phyloP scores from a whole-genome alignment of 2,329 filamentous ascomycete species.

The Intubia oerlemansii region DNA sequence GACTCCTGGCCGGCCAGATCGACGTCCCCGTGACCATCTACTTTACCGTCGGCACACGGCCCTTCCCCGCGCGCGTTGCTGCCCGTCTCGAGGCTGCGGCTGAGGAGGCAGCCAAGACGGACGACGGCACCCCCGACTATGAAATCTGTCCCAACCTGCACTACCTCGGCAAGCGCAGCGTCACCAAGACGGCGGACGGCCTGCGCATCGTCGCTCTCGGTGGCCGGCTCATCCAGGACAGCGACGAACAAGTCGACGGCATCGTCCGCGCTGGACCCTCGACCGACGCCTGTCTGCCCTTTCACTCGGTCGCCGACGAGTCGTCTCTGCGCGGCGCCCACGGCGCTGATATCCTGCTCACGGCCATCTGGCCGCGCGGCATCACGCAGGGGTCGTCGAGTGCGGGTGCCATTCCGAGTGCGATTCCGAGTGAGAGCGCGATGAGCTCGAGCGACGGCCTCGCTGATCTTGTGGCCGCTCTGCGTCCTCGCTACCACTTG shows the following conservation, averaged over 20 bases:
- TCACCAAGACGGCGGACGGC: slow-evolving; percentile 76
- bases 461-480: slow-evolving; percentile 51
- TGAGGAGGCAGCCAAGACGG: slow-evolving; percentile 9
- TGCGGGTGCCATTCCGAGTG: slow-evolving; percentile 36
- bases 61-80: slow-evolving; percentile 50
- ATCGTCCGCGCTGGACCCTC: slow-evolving; percentile 25
- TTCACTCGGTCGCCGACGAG: slow-evolving; percentile 58
- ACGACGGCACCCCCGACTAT: slow-evolving; percentile 2
- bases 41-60: slow-evolving; percentile 57
- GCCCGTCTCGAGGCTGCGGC: slow-evolving; percentile 40
- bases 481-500: slow-evolving; percentile 86
- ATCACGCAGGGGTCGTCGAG: slow-evolving; percentile 46
- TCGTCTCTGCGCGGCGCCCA: slow-evolving; percentile 56
- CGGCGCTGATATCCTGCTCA: slow-evolving; percentile 69
- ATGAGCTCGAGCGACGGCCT: slow-evolving; percentile 42
- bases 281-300: slow-evolving; percentile 53
- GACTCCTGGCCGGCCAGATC: slow-evolving; percentile 53
- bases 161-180: slow-evolving; percentile 70
- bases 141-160: slow-evolving; percentile 78
- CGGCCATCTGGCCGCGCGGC: slow-evolving; percentile 61
- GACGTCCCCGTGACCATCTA: slow-evolving; percentile 66
- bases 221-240: slow-evolving; percentile 41
- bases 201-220: slow-evolving; percentile 74
- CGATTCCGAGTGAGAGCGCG: slow-evolving; percentile 14
- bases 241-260: slow-evolving; percentile 11